phyloP scores from a whole-genome alignment of 306 rosid species.

The Castanea sativa region DNA sequence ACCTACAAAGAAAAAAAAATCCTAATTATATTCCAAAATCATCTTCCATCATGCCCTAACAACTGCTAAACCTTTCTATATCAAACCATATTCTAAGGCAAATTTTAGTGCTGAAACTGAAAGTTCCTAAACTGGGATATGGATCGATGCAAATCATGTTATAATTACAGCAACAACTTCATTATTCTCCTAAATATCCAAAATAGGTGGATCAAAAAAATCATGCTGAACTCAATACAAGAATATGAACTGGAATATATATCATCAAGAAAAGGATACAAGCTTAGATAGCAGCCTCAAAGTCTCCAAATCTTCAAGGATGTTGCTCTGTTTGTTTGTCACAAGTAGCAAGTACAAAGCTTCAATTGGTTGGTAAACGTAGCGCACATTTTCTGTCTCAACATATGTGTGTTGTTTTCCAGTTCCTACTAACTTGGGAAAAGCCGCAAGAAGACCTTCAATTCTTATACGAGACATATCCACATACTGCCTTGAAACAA shows the following conservation, averaged over 20 bases:
- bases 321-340: conserved; percentile 95
- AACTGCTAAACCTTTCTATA: neutral
- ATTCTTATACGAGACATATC: conserved; percentile 94
- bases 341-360: conserved; percentile 86
- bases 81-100: neutral
- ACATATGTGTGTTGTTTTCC: conserved; percentile 95
- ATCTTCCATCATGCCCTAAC: too few relatives aligned
- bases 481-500: conserved; percentile 88
- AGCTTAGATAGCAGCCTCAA: conserved; percentile 92
- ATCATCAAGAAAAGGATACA: conserved; percentile 60
- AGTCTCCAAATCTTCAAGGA: conserved; percentile 93
- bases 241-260: conserved; percentile 17
- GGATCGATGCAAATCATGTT: neutral
- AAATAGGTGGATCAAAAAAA: conserved; percentile 11
- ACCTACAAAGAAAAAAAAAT: neutral
- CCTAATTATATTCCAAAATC: neutral
- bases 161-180: conserved; percentile 18
- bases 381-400: conserved; percentile 96
- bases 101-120: neutral
- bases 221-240: neutral
- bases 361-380: conserved; percentile 97
- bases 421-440: conserved; percentile 92
- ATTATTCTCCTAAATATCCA: conserved; percentile 1
- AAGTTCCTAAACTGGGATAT: neutral
- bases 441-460: conserved; percentile 97